Conservation (phyloP, 1,139 yeast species). For the Pichia sp. region DNA sequence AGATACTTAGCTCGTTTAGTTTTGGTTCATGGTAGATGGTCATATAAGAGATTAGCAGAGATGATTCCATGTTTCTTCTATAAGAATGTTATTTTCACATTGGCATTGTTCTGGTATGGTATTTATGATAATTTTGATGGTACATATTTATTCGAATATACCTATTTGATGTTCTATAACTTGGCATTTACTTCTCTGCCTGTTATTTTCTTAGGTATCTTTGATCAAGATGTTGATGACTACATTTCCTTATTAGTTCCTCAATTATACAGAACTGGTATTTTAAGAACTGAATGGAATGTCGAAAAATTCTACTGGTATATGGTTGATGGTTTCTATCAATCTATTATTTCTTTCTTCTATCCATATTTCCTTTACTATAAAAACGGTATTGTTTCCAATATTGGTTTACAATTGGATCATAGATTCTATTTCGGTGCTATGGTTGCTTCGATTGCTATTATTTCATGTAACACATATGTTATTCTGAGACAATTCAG, state of each 20-base stretch:
- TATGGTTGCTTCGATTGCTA: constrained; percentile 74
- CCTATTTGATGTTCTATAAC: constrained; percentile 89
- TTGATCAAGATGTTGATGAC: constrained; percentile 92
- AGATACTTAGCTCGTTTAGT: constrained; percentile 75
- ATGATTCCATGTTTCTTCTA: constrained; percentile 94
- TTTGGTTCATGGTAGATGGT: constrained; percentile 96
- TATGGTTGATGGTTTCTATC: constrained; percentile 86
- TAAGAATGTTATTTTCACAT: constrained; percentile 85
- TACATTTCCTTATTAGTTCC: constrained; percentile 85
- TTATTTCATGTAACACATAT: constrained; percentile 76
- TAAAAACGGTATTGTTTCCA: constrained; percentile 53
- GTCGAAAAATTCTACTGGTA: constrained; percentile 78
- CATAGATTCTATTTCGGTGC: constrained; percentile 89
- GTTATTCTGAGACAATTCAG: constrained; percentile 80
- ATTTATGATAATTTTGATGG: constrained; percentile 86
- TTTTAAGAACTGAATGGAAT: constrained; percentile 78
- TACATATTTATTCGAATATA: constrained; percentile 86
- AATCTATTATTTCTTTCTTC: constrained; percentile 80
- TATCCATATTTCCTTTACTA: constrained; percentile 77
- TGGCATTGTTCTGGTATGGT: constrained; percentile 94
- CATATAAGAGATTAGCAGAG: constrained; percentile 85
- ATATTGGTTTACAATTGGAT: constrained; percentile 65
- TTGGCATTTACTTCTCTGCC: constrained; percentile 96
- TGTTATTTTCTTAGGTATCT: constrained; percentile 82
- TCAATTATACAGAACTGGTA: constrained; percentile 83